Conservation (phyloP, 129 eudicot species). For the Pulicaria dysenterica region DNA sequence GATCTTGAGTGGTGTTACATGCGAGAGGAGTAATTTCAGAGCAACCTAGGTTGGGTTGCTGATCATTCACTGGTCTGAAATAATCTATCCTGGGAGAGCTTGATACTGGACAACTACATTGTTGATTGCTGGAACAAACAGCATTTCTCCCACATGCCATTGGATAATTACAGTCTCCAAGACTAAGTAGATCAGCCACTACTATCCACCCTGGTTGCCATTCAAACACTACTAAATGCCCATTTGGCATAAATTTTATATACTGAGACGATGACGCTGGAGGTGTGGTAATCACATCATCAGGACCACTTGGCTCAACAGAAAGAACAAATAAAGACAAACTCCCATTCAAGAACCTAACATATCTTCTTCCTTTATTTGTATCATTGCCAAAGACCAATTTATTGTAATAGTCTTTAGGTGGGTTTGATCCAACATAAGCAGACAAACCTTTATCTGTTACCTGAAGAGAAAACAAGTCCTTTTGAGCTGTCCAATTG, state of each 20-base stretch:
- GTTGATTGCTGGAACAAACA: conserved; percentile 29
- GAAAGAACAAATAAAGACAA: background rate
- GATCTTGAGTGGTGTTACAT: conserved; percentile 31
- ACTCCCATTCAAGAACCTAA: conserved; percentile 5
- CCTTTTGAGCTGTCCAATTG: conserved; percentile 19
- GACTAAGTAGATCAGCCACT: conserved; percentile 11
- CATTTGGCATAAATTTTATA: conserved; percentile 28
- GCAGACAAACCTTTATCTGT: background rate
- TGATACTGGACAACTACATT: conserved; percentile 39
- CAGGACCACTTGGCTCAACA: background rate
- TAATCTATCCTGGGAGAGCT: conserved; percentile 5
- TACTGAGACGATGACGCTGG: background rate
- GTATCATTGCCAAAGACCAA: background rate
- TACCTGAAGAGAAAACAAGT: conserved; percentile 8
- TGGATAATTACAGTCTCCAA: conserved; percentile 33
- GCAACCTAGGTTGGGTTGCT: conserved; percentile 39
- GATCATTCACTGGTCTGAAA: conserved; percentile 7
- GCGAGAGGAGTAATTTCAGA: conserved; percentile 15
- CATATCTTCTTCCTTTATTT: background rate
- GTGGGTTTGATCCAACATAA: conserved; percentile 19
- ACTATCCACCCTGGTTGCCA: background rate
- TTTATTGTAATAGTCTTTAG: background rate
- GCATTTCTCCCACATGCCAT: conserved; percentile 39
- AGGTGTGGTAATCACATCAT: background rate
- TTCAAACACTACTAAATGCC: conserved; percentile 23